These are phyloP conservation scores for Cucurbita moschata DNA, from an alignment of 306 rosid species.

Conservation along the genomic window DNA sequence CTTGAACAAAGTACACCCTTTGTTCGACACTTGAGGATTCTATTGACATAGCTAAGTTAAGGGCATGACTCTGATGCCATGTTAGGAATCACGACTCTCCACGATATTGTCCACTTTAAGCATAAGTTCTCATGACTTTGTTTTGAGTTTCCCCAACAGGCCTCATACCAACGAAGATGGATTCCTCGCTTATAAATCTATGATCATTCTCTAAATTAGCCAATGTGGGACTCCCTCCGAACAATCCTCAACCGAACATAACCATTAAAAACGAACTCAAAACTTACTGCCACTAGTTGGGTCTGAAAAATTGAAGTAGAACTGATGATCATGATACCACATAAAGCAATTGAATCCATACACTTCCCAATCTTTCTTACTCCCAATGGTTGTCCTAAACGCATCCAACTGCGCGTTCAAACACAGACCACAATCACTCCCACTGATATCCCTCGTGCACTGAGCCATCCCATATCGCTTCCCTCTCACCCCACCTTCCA, in stretches of 20 bases:
- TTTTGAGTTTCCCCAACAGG: too few relatives aligned
- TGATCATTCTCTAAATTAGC: too few relatives aligned
- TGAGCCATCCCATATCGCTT: conserved; percentile 56
- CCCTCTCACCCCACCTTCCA: conserved; percentile 25
- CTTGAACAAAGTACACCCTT: too few relatives aligned
- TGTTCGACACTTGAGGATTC: too few relatives aligned
- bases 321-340: conserved; percentile 48
- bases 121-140: too few relatives aligned
- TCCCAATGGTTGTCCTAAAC: conserved; percentile 27
- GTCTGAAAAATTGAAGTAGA: conserved; percentile 28
- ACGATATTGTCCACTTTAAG: too few relatives aligned
- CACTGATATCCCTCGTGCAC: conserved; percentile 41
- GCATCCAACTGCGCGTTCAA: conserved; percentile 22
- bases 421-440: conserved; percentile 27
- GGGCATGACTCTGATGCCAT: too few relatives aligned
- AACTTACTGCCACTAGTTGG: conserved; percentile 33
- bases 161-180: too few relatives aligned
- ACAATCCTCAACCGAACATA: neutral
- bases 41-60: too few relatives aligned
- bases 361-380: conserved; percentile 41
- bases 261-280: neutral
- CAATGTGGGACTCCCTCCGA: too few relatives aligned
- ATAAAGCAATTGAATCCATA: conserved; percentile 40
- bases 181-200: too few relatives aligned
- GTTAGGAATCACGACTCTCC: too few relatives aligned